Evolutionary conservation across 176 grass and related monocot species (phyloP), one percentile per base, ranked within the genome.

Genomic region (Phragmites australis): DNA sequence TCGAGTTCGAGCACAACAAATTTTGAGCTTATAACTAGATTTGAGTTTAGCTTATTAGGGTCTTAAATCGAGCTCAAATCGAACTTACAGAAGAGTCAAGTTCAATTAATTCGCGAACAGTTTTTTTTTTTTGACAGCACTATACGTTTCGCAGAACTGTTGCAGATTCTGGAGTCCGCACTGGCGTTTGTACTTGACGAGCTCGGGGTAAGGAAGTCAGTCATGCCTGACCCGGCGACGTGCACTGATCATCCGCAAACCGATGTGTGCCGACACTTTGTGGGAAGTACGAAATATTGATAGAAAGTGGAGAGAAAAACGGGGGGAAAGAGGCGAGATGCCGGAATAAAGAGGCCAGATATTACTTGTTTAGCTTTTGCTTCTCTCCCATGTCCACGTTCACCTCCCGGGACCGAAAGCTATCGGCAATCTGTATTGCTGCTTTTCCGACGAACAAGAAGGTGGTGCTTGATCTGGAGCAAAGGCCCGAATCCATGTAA

Each of bases 241-340:
- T 27, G 13, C 25, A 29, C 13, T 59, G 10, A 67, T 67, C 37
- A 41, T 10, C 34, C 19, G 18, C 18, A 14, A 1, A 23, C 11
- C 25, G 56, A 23, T 23, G 8, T 9, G 2, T 45, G 83, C 75
- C 83, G 26, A 65, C 76, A 48, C 68, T 73, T 78, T 56, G 17
- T 46, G 34, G 32, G 37, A 70, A 64, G 73, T 8, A 25, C 41
- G 15, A 76, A n/a, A 46, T 79, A 44, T 44, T 31, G 67, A 79
- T 64, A 53, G 21, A 63, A 85, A 79, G 62, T 9, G 29, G 9
- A 2, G 23, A 61, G 34, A 14, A 31, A 64, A 15, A 30, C n/a
- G 18, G 49, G 70, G 54, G 37, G 15, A 59, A 59, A 31, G n/a
- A 44, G 6, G 75, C 44, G 21, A 27, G 81, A 44, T 61, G 65